These are phyloP conservation scores for Vigna trinervia DNA, from an alignment of 306 rosid species.

Conservation along the genomic window DNA sequence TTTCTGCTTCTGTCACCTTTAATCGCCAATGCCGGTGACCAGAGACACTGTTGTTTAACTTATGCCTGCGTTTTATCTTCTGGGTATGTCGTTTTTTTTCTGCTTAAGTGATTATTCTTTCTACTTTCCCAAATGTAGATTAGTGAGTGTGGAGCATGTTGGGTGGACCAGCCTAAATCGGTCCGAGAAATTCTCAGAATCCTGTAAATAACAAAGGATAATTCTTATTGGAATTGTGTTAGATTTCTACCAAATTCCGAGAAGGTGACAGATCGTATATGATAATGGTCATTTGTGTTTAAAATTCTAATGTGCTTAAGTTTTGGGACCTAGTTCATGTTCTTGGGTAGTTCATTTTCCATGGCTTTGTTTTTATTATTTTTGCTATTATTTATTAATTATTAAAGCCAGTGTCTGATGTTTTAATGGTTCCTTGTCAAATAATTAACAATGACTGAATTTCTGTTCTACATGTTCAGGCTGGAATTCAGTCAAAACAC, in stretches of 20 bases:
- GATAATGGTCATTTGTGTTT: neutral
- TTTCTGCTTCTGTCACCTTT: neutral
- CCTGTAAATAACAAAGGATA: neutral
- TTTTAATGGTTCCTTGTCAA: neutral
- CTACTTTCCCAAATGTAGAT: neutral
- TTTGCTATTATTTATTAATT: neutral
- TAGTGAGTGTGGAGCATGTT: neutral
- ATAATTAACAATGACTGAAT: neutral
- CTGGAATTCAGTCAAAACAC: neutral
- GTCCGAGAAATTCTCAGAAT: too few relatives aligned
- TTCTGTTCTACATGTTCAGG: neutral
- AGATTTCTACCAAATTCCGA: too few relatives aligned
- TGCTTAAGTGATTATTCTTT: neutral
- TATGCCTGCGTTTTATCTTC: slow-evolving; percentile 13
- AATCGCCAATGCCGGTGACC: slow-evolving; percentile 43
- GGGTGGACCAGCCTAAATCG: too few relatives aligned
- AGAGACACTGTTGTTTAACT: slow-evolving; percentile 42
- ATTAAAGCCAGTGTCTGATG: neutral
- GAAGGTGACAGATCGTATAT: too few relatives aligned
- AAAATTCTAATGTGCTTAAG: neutral
- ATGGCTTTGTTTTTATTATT: neutral
- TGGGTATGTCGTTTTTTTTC: slow-evolving; percentile 31
- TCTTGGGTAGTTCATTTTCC: neutral
- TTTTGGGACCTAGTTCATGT: neutral
- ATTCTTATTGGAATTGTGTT: too few relatives aligned